Conservation (phyloP, 768 basidiomycete species). For the Tulasnella sp. region DNA sequence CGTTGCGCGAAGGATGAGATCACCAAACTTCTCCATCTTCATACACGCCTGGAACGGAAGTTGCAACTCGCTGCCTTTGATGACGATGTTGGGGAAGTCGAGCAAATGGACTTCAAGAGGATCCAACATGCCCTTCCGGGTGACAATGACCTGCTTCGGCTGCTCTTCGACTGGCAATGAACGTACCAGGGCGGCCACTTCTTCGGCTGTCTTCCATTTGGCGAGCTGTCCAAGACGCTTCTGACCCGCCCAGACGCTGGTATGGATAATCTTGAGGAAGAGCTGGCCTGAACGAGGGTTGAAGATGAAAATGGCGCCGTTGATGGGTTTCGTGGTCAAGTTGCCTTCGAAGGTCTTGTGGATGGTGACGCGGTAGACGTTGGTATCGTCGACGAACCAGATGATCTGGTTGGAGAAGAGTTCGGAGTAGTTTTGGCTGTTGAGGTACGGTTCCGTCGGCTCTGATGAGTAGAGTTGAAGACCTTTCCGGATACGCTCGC, state of each 20-base stretch:
- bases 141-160: conserved; percentile 99
- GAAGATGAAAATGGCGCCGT: conserved; percentile 98
- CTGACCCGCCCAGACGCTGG: conserved; percentile 99
- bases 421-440: conserved; percentile 97
- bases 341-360: conserved; percentile 99
- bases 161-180: conserved; percentile 99
- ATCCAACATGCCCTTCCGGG: conserved; percentile 99
- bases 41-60: conserved; percentile 99
- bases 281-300: conserved; percentile 98
- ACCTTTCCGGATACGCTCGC: conserved; percentile 98
- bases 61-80: conserved; percentile 98
- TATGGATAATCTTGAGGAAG: conserved; percentile 99
- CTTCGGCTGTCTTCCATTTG: conserved; percentile 99
- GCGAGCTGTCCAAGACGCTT: conserved; percentile 99
- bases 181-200: conserved; percentile 96
- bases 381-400: conserved; percentile 99
- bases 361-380: conserved; percentile 98
- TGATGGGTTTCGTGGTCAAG: conserved; percentile 98
- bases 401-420: conserved; percentile 98
- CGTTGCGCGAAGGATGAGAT: conserved; percentile 92
- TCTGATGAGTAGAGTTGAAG: conserved; percentile 98
- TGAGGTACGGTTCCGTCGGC: conserved; percentile 98
- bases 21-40: conserved; percentile 99
- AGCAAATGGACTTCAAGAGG: conserved; percentile 97
- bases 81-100: conserved; percentile 99